Percentiles rank a stretch among this genome's conserved stretches.
Evolutionary conservation across 2,329 filamentous ascomycete genomes (phyloP).

Genomic region (Dothistroma septosporum): DNA sequence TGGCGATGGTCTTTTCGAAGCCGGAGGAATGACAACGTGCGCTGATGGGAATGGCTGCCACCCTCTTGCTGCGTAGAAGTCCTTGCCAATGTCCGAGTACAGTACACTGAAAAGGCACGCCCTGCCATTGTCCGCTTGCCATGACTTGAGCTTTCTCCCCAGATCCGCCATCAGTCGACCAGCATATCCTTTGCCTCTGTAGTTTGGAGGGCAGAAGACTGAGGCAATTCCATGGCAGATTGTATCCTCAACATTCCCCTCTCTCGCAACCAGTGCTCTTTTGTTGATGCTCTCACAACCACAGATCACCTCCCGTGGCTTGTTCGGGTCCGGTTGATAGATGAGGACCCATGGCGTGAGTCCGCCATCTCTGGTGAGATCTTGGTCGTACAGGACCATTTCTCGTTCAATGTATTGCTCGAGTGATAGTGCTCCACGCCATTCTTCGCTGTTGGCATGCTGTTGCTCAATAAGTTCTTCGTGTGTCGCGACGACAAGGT

Average conservation of each 20-base stretch:
- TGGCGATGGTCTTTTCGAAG: slow-evolving; percentile 14
- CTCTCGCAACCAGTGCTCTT: slow-evolving; percentile 41
- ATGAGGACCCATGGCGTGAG: slow-evolving; percentile 60
- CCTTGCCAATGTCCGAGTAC: slow-evolving; percentile 81
- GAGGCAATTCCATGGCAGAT: slow-evolving; percentile 71
- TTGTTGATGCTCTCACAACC: slow-evolving; percentile 57
- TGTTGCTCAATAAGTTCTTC: slow-evolving; percentile 52
- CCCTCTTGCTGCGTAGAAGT: slow-evolving; percentile 71
- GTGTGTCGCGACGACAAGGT: slow-evolving; percentile 52
- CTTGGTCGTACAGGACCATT: slow-evolving; percentile 48
- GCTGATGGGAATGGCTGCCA: slow-evolving; percentile 72
- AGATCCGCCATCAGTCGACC: slow-evolving; percentile 69
- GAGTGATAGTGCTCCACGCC: slow-evolving; percentile 54
- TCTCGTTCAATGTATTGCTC: slow-evolving; percentile 58
- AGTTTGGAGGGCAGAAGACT: slow-evolving; percentile 66
- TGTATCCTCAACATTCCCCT: slow-evolving; percentile 52
- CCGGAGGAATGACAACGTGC: slow-evolving; percentile 62
- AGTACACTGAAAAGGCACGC: slow-evolving; percentile 67
- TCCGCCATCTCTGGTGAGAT: slow-evolving; percentile 52
- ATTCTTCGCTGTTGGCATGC: slow-evolving; percentile 53
- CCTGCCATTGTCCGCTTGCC: slow-evolving; percentile 46
- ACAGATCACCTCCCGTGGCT: slow-evolving; percentile 45
- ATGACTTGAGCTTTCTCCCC: slow-evolving; percentile 50
- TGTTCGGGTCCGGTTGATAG: slow-evolving; percentile 36
- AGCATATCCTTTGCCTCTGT: slow-evolving; percentile 71